Evolutionary conservation across 2,329 filamentous ascomycete species (phyloP).

Genomic region (Monosporascus sp.): DNA sequence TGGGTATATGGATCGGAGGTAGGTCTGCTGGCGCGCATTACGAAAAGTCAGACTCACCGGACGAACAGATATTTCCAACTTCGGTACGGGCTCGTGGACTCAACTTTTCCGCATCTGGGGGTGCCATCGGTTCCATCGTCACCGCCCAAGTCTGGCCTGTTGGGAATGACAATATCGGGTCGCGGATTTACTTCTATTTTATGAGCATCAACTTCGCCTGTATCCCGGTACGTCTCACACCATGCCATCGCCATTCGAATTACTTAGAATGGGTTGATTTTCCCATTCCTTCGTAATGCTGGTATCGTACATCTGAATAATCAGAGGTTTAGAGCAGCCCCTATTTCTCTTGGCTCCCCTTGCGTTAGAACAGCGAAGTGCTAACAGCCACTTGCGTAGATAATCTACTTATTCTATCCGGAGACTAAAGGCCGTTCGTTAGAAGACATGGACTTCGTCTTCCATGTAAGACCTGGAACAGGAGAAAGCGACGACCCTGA

Average conservation of each 20-base stretch:
- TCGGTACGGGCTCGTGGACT: slow-evolving; percentile 50
- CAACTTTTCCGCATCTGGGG: slow-evolving; percentile 48
- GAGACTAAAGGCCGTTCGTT: slow-evolving; percentile 21
- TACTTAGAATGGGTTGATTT: neutral
- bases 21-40: slow-evolving; percentile 2
- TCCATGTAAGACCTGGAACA: slow-evolving; percentile 1
- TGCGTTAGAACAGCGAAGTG: neutral
- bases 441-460: slow-evolving; percentile 23
- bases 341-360: neutral
- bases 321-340: neutral
- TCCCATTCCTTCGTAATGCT: no score
- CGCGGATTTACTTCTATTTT: slow-evolving; percentile 52
- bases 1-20: slow-evolving; percentile 58
- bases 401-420: slow-evolving; percentile 23
- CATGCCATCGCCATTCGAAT: neutral
- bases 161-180: slow-evolving; percentile 43
- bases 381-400: slow-evolving; percentile 8
- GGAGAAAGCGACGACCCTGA: neutral
- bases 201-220: slow-evolving; percentile 45
- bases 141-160: slow-evolving; percentile 52
- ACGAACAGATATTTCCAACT: slow-evolving; percentile 48
- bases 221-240: slow-evolving; percentile 31
- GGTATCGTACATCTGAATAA: no score
- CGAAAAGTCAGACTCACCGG: neutral
- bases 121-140: slow-evolving; percentile 49